Percentiles rank a stretch among this genome's conserved stretches.
These are phyloP conservation scores for Penicillium alfredii DNA, from an alignment of 495 filamentous ascomycete genomes.

Conservation along the genomic window DNA sequence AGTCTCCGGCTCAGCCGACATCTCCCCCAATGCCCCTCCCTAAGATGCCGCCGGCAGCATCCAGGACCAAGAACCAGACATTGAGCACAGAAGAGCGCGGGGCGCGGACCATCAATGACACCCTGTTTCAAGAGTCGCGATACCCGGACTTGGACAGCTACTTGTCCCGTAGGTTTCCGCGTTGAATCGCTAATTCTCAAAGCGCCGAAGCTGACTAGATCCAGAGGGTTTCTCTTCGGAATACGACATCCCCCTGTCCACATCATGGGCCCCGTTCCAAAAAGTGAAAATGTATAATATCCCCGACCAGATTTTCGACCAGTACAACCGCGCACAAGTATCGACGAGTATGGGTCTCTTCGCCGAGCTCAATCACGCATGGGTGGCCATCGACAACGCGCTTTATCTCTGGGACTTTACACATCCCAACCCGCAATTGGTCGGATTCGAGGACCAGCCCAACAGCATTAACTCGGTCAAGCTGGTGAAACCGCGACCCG, in stretches of 20 bases:
- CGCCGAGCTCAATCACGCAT: slow-evolving; percentile 87
- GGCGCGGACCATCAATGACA: slow-evolving; percentile 75
- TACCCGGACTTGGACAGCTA: slow-evolving; percentile 90
- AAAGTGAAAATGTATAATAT: slow-evolving; percentile 74
- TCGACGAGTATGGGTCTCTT: slow-evolving; percentile 89
- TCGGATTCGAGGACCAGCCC: slow-evolving; percentile 84
- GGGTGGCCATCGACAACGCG: slow-evolving; percentile 91
- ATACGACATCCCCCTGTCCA: slow-evolving; percentile 64
- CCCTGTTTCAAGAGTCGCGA: slow-evolving; percentile 63
- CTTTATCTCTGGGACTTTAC: slow-evolving; percentile 98
- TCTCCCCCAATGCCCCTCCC: slow-evolving; percentile 27
- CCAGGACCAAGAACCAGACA: slow-evolving; percentile 32
- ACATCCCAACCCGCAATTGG: slow-evolving; percentile 74
- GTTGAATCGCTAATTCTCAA: neutral
- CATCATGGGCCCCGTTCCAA: slow-evolving; percentile 85
- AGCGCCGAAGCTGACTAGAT: slow-evolving; percentile 6
- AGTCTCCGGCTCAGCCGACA: slow-evolving; percentile 22
- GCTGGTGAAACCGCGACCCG: slow-evolving; percentile 66
- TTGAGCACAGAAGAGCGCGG: slow-evolving; percentile 71
- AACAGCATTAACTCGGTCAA: slow-evolving; percentile 82
- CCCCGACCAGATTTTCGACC: slow-evolving; percentile 81
- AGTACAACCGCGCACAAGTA: slow-evolving; percentile 77
- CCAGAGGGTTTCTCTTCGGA: slow-evolving; percentile 82
- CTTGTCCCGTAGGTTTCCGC: slow-evolving; percentile 66
- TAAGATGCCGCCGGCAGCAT: slow-evolving; percentile 32